These are phyloP conservation scores for Mesembryanthemum crystallinum DNA, from an alignment of 148 eudicot species.

Conservation along the genomic window DNA sequence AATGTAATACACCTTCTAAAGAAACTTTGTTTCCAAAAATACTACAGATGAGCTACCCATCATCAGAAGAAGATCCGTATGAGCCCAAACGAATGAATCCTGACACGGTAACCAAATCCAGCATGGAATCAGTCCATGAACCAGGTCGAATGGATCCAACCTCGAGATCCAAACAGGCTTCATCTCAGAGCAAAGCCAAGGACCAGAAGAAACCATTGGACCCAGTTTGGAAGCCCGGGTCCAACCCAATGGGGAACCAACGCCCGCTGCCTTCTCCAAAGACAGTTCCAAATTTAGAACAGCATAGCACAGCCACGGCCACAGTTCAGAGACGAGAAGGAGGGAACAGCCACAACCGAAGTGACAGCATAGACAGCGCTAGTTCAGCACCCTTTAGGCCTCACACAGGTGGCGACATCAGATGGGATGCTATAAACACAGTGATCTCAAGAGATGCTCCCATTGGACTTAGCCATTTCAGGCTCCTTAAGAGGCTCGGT, in stretches of 20 bases:
- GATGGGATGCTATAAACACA: slow-evolving; percentile 82
- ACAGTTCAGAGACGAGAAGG: slow-evolving; percentile 19
- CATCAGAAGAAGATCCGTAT: slow-evolving; percentile 33
- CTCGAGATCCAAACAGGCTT: slow-evolving; percentile 5
- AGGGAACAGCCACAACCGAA: slow-evolving; percentile 28
- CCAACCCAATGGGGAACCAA: slow-evolving; percentile 17
- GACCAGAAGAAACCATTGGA: slow-evolving; percentile 28
- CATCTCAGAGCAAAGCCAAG: slow-evolving; percentile 20
- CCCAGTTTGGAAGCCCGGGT: slow-evolving; percentile 22
- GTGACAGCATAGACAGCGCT: slow-evolving; percentile 69
- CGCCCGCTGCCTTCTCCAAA: slow-evolving; percentile 29
- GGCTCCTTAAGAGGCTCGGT: slow-evolving; percentile 74
- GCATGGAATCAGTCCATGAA: slow-evolving; percentile 18
- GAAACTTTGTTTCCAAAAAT: not conserved
- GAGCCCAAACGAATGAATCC: slow-evolving; percentile 27
- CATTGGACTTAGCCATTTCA: slow-evolving; percentile 64
- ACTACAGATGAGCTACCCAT: slow-evolving; percentile 39
- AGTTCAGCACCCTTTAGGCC: slow-evolving; percentile 50
- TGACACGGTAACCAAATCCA: slow-evolving; percentile 23
- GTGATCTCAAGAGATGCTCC: slow-evolving; percentile 48
- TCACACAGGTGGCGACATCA: slow-evolving; percentile 74
- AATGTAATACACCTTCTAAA: not conserved
- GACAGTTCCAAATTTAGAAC: slow-evolving; percentile 14
- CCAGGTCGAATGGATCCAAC: slow-evolving; percentile 15
- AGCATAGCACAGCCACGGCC: not conserved